These are phyloP conservation scores for Scutellaria minor DNA, from an alignment of 257 asterid genomes.

Conservation along the genomic window DNA sequence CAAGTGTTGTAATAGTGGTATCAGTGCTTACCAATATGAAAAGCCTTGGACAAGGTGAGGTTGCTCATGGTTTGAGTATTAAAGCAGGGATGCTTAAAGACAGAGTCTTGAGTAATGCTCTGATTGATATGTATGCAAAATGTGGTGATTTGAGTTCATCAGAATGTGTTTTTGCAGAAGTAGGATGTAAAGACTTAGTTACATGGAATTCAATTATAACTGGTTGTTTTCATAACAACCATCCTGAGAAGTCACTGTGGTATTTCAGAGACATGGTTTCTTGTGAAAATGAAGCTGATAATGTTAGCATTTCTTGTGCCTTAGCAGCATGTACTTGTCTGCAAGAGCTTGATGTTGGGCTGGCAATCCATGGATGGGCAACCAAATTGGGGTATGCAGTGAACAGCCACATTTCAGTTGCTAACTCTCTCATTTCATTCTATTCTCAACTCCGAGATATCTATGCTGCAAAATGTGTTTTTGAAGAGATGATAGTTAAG, in stretches of 20 bases:
- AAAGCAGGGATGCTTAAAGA: conserved; percentile 59
- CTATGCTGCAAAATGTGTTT: conserved; percentile 49
- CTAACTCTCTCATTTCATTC: conserved; percentile 69
- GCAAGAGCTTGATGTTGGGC: conserved; percentile 50
- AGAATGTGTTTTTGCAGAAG: conserved; percentile 46
- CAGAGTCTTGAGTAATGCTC: conserved; percentile 51
- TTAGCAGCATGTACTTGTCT: conserved; percentile 57
- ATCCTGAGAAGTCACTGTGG: conserved; percentile 48
- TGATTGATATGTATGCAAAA: conserved; percentile 63
- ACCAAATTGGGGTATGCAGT: conserved; percentile 53
- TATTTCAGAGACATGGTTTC: conserved; percentile 53
- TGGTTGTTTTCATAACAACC: conserved; percentile 52
- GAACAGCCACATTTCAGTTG: conserved; percentile 47
- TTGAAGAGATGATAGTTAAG: conserved; percentile 44
- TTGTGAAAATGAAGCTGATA: conserved; percentile 44
- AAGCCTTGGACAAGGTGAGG: conserved; percentile 39
- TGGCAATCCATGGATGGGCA: conserved; percentile 54
- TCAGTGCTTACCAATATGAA: conserved; percentile 51
- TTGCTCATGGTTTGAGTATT: conserved; percentile 58
- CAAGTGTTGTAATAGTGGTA: conserved; percentile 50
- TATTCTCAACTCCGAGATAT: conserved; percentile 49
- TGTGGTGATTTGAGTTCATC: conserved; percentile 60
- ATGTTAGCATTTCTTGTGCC: conserved; percentile 63
- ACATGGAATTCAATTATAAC: conserved; percentile 68
- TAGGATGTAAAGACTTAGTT: conserved; percentile 49